A percentile compares a stretch with the other conserved stretches of the same genome.
phyloP scores from a whole-genome alignment of 495 filamentous ascomycete species.

The Echria macrotheca region DNA sequence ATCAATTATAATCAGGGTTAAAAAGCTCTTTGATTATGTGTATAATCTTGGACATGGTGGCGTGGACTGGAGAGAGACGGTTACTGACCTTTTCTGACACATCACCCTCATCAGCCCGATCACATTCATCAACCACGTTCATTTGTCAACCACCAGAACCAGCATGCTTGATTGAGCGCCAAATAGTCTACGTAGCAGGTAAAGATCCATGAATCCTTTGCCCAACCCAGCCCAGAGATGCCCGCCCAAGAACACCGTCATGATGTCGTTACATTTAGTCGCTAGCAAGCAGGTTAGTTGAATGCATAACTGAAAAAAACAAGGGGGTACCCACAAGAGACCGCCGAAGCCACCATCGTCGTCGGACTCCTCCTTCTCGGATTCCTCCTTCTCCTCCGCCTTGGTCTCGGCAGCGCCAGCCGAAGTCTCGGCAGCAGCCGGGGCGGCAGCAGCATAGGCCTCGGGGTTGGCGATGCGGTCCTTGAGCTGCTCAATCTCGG shows the following conservation, averaged over 20 bases:
- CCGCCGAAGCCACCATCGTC: slow-evolving; percentile 62
- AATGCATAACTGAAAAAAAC: background rate
- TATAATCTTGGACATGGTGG: slow-evolving; percentile 47
- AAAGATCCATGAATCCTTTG: slow-evolving; percentile 28
- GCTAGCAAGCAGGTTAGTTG: slow-evolving; percentile 28
- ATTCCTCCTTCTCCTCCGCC: slow-evolving; percentile 54
- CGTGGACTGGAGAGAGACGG: background rate
- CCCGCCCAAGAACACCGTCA: slow-evolving; percentile 31
- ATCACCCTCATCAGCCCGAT: no score
- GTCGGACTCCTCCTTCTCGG: slow-evolving; percentile 58
- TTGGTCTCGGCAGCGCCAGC: slow-evolving; percentile 51
- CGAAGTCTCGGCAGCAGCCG: slow-evolving; percentile 55
- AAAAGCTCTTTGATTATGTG: slow-evolving; percentile 48
- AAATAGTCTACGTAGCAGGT: slow-evolving; percentile 41
- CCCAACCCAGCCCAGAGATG: slow-evolving; percentile 34
- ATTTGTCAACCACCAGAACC: no score
- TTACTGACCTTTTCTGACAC: slow-evolving; percentile 45
- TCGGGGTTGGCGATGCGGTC: slow-evolving; percentile 98
- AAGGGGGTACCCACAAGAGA: slow-evolving; percentile 54
- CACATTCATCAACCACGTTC: no score
- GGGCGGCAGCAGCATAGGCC: slow-evolving; percentile 78
- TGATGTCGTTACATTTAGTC: slow-evolving; percentile 36
- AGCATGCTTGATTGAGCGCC: slow-evolving; percentile 39
- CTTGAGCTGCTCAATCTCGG: slow-evolving; percentile 94
- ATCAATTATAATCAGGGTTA: slow-evolving; percentile 46